These are phyloP conservation scores for Wickerhamiella sorbophila DNA, from an alignment of 805 yeast species.

Conservation along the genomic window DNA sequence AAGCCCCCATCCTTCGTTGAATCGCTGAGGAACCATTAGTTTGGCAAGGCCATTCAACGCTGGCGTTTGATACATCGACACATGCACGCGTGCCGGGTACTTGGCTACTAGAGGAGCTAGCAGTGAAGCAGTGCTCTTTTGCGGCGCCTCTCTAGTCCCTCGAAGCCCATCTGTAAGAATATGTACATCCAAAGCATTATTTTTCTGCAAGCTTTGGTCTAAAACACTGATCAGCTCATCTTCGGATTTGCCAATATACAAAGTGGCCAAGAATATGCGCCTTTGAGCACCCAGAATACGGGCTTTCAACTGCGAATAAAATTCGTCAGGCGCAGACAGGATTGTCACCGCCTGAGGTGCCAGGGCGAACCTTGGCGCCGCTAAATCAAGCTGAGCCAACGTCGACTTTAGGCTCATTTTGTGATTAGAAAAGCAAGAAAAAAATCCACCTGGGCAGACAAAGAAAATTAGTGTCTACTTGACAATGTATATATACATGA, in stretches of 20 bases:
- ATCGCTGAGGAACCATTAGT: conserved; percentile 56
- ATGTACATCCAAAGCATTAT: conserved; percentile 49
- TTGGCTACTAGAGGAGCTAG: conserved; percentile 50
- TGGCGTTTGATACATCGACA: conserved; percentile 84
- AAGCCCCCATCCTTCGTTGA: conserved; percentile 82
- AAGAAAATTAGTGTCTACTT: too few relatives aligned
- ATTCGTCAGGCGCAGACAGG: conserved; percentile 40
- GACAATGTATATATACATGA: background rate
- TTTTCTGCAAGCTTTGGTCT: conserved; percentile 41
- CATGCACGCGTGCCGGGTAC: conserved; percentile 50
- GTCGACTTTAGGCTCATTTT: background rate
- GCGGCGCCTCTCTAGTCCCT: conserved; percentile 87
- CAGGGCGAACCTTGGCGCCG: conserved; percentile 17
- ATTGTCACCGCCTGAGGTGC: conserved; percentile 12
- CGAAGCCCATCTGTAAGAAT: conserved; percentile 77
- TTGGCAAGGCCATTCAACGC: conserved; percentile 55
- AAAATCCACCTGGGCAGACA: too few relatives aligned
- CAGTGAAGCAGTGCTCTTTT: conserved; percentile 59
- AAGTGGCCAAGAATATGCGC: conserved; percentile 67
- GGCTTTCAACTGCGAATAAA: conserved; percentile 45
- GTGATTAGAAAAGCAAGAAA: background rate
- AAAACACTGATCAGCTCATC: conserved; percentile 56
- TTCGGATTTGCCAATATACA: conserved; percentile 77
- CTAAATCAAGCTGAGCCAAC: conserved; percentile 7
- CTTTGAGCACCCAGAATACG: conserved; percentile 49